Evolutionary conservation across 1,139 yeast genomes (phyloP).

Genomic region (Geotrichum histeridarum): DNA sequence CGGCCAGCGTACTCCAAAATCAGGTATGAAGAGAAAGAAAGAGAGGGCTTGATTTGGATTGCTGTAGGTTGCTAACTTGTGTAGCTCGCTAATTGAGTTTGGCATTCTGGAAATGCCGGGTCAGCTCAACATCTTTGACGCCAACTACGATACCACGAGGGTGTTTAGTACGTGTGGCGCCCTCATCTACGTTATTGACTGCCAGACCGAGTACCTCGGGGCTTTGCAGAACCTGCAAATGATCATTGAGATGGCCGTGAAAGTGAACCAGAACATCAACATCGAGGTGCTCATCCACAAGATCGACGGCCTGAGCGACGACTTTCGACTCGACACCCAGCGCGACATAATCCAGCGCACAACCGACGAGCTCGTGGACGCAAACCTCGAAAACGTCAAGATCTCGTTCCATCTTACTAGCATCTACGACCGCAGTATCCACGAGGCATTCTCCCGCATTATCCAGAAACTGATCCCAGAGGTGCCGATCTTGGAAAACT

Average conservation of each 20-base stretch:
- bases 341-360: conserved; percentile 95
- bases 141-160: conserved; percentile 69
- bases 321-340: conserved; percentile 88
- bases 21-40: conserved; percentile 9
- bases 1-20: conserved; percentile 53
- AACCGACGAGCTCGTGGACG: conserved; percentile 84
- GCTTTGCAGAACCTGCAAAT: conserved; percentile 84
- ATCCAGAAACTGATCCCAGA: conserved; percentile 89
- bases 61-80: background rate
- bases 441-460: conserved; percentile 90
- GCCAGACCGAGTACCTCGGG: conserved; percentile 86
- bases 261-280: conserved; percentile 78
- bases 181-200: conserved; percentile 83
- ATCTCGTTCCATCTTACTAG: conserved; percentile 88
- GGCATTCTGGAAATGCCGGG: conserved; percentile 97
- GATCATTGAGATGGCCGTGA: conserved; percentile 83
- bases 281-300: conserved; percentile 92
- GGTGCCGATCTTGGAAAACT: conserved; percentile 78
- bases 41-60: background rate
- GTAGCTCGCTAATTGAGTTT: conserved; percentile 67
- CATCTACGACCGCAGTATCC: conserved; percentile 90
- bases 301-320: conserved; percentile 91
- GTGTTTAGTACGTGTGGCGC: conserved; percentile 86
- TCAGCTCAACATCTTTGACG: conserved; percentile 83
- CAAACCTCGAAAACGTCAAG: conserved; percentile 87